Conservation (phyloP, 106 monocot genomes). For the Gastrodia elata region DNA sequence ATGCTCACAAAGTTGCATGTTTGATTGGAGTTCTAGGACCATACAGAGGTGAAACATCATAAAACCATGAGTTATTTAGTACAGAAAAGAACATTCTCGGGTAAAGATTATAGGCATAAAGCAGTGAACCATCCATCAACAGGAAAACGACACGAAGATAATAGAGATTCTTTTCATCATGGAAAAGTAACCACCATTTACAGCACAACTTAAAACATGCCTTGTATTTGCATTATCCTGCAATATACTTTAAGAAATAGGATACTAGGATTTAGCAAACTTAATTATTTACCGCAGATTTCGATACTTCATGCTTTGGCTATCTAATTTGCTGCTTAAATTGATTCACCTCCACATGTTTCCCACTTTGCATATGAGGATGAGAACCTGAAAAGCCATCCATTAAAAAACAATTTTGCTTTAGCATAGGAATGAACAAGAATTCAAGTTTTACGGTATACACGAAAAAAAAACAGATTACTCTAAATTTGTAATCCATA, state of each 20-base stretch:
- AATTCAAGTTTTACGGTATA: too few relatives aligned
- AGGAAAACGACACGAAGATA: too few relatives aligned
- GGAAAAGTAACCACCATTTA: not conserved
- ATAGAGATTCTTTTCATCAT: not conserved
- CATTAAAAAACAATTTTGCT: not conserved
- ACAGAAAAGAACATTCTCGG: too few relatives aligned
- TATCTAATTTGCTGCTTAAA: slow-evolving; percentile 11
- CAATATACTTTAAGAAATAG: not conserved
- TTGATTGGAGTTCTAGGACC: too few relatives aligned
- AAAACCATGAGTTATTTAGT: too few relatives aligned
- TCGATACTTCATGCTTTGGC: not conserved
- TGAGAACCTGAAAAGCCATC: not conserved
- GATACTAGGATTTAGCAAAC: not conserved
- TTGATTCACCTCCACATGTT: slow-evolving; percentile 4
- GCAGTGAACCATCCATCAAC: too few relatives aligned
- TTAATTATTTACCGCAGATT: not conserved
- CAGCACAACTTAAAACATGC: not conserved
- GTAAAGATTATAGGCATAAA: too few relatives aligned
- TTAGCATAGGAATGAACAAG: not conserved
- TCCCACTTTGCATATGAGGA: slow-evolving; percentile 9
- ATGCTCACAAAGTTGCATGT: too few relatives aligned
- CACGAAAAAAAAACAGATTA: too few relatives aligned
- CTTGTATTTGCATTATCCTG: not conserved
- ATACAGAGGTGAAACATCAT: too few relatives aligned
- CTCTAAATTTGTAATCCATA: too few relatives aligned